These are phyloP conservation scores for Aegilops bicornis DNA, from an alignment of 176 grass and related monocot species.

Conservation along the genomic window DNA sequence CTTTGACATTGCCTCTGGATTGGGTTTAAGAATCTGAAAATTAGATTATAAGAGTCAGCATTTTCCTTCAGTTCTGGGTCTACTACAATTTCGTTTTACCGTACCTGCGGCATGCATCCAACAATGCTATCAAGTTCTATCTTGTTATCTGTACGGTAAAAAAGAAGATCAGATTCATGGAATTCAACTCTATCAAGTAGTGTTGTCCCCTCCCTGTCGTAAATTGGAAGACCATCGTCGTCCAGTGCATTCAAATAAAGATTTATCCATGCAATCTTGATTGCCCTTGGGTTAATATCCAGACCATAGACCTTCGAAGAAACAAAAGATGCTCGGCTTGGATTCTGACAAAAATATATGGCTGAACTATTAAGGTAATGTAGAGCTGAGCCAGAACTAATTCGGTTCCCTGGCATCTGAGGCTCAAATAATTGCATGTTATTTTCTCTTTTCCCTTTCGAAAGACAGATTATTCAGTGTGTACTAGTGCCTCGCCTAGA, in stretches of 20 bases:
- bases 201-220: too few species aligned
- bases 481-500: neutral
- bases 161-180: too few species aligned
- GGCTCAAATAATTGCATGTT: neutral
- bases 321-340: neutral
- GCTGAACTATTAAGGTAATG: neutral
- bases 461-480: neutral
- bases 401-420: neutral
- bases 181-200: too few species aligned
- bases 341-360: too few species aligned
- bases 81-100: conserved; percentile 29
- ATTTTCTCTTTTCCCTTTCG: neutral
- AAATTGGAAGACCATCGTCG: too few species aligned
- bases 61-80: neutral
- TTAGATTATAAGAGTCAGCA: neutral
- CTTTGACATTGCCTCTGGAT: conserved; percentile 97
- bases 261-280: too few species aligned
- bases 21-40: conserved; percentile 95
- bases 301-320: conserved; percentile 48
- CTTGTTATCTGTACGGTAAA: too few species aligned
- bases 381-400: conserved; percentile 7
- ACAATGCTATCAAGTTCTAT: too few species aligned
- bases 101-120: too few species aligned
- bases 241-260: too few species aligned
- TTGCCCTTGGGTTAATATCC: too few species aligned